phyloP scores from a whole-genome alignment of 2,329 filamentous ascomycete genomes.

The Cladosporium sp. region DNA sequence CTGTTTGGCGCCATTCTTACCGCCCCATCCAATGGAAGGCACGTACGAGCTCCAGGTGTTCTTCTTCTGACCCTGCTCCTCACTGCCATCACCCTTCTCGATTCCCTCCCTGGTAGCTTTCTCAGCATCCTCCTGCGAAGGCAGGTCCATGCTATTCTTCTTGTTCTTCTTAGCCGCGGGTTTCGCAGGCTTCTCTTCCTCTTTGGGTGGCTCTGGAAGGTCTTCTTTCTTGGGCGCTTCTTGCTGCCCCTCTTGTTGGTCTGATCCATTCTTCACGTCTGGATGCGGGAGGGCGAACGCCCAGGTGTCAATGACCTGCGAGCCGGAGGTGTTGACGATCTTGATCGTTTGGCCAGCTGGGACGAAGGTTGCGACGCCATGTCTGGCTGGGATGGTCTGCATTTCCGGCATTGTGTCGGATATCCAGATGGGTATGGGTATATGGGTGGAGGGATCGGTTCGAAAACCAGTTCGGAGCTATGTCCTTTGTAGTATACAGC shows the following conservation, averaged over 20 bases:
- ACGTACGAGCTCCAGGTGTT: conserved; percentile 38
- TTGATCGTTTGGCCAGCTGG: conserved; percentile 52
- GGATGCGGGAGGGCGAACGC: conserved; percentile 51
- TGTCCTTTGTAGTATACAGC: background rate
- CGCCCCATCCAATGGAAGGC: conserved; percentile 22
- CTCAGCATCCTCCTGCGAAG: conserved; percentile 41
- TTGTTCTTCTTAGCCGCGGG: conserved; percentile 30
- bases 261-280: conserved; percentile 35
- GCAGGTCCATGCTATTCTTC: conserved; percentile 34
- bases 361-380: conserved; percentile 55
- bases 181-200: conserved; percentile 27
- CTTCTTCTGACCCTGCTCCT: conserved; percentile 29
- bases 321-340: conserved; percentile 54
- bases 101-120: conserved; percentile 33
- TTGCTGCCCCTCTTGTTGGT: conserved; percentile 31
- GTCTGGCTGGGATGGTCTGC: conserved; percentile 52
- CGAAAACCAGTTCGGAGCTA: background rate
- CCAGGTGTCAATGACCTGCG: conserved; percentile 54
- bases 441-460: background rate
- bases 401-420: conserved; percentile 17
- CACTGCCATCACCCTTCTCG: conserved; percentile 24
- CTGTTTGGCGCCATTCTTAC: conserved; percentile 29
- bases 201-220: conserved; percentile 25
- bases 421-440: background rate
- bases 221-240: conserved; percentile 26